Base-by-base conservation (phyloP, 2,329 filamentous ascomycete genomes). In the Zymoseptoria crescenta region DNA sequence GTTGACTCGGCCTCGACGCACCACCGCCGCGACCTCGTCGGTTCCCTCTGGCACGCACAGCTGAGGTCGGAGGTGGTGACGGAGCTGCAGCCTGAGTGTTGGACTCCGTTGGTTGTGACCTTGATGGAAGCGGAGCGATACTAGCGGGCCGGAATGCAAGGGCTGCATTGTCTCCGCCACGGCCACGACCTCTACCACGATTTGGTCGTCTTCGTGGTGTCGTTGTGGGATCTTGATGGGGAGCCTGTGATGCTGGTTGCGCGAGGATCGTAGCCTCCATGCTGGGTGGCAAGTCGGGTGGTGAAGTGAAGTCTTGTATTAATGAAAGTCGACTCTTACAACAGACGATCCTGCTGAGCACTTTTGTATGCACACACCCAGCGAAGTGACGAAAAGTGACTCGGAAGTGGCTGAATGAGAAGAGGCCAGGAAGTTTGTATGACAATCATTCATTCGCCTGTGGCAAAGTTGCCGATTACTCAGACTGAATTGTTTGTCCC, bases 141-240 rank as follows among this genome's bases (percentile, higher is more conserved):
- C 70, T 70, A 8, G 71, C 65, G 9, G 72, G 72, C 52, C 71
- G 63, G 52, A 74, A 65, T 5, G 52, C 56, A n/a, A 73, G 60
- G 5, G 68, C 61, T 28, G 64, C 54, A 53, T 65, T 62, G 50
- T 59, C 61, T n/a, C 66, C 65, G 19, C 64, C 64, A 21, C 68
- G 64, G 8, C 62, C 63, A 21, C 63, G 59, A 10, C 69, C 69
- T 57, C 70, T 60, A 13, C 68, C 69, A 56, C 70, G 61, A 57
- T 68, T 62, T 19, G 65, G 59, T 54, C 67, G 60, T 61, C 62
- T 54, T 41, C 51, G 54, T 28, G 30, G 60, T 13, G 53, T 45
- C 56, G 58, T 49, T 1, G 55, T 56, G 24, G 55, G 13, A 49
- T 58, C 55, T 52, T 59, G 5, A 41, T 63, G 54, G 10, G 54